Evolutionary conservation across 352 stramenopile genomes (phyloP), one percentile per base, ranked within the genome.

Genomic region (Phytophthora tubulina): DNA sequence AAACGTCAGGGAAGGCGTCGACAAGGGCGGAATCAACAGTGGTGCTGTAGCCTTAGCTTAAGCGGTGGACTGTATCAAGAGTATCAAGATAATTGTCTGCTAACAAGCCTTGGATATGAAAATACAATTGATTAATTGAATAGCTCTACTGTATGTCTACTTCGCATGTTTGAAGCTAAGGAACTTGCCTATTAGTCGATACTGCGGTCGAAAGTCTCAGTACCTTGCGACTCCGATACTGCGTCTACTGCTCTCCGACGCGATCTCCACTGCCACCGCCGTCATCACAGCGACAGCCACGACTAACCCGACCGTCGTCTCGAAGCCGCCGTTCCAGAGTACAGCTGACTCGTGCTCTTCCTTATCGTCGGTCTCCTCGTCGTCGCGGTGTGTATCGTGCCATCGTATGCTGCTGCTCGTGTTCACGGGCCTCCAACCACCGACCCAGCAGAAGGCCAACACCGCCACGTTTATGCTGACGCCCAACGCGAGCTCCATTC

Each of bases 231-330:
- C 39, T 41, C 54, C 32, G 27, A 46, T 50, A 11, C 27, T 45
- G 36, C 44, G 58, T 31, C 44, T 56, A 11, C 15, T 9, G 15
- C 54, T 63, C 50, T 72, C 63, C 41, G 46, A 55, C 48, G 63
- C 62, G n/a, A 70, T 67, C 13, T 75, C 68, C 32, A 51, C 50
- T 27, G 62, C 61, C 30, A 76, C 69, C 3, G 69, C 69, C 35
- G 46, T 44, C 69, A 76, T 69, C 31, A 76, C 63, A 1, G 69
- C 50, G 21, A 76, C 63, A 6, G 70, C 70, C 7, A 77, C 32
- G 35, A 77, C 56, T 36, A 77, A 46, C 4, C 70, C 57, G 15
- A 59, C 53, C 2, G 58, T 73, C 35, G 70, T 77, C 53, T 77
- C 70, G 11, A 66, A 10, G 30, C 59, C 58, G 31, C 63, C 70